These are phyloP conservation scores for Monoraphidium neglectum DNA, from an alignment of 139 green algal genomes.

Conservation along the genomic window DNA sequence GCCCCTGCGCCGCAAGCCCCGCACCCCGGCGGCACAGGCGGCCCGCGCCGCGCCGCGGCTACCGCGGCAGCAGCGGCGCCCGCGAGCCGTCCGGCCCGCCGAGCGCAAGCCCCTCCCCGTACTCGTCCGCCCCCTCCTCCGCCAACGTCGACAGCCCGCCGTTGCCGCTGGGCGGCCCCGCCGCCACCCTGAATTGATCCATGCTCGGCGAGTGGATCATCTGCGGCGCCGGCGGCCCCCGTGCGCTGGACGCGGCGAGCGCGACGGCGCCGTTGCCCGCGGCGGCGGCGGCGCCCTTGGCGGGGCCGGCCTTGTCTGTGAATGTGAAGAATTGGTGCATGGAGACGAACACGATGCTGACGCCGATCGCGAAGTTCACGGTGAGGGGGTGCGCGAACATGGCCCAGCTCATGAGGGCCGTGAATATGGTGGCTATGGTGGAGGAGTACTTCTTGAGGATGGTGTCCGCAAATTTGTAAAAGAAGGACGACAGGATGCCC, in stretches of 20 bases:
- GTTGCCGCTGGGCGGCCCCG: background rate
- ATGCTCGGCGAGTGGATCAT: constrained; percentile 31
- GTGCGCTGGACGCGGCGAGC: too few species aligned
- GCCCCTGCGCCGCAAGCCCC: too few species aligned
- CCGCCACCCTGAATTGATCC: constrained; percentile 25
- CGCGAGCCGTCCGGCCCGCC: too few species aligned
- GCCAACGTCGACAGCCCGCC: too few species aligned
- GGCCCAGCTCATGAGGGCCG: constrained; percentile 81
- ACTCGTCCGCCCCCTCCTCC: too few species aligned
- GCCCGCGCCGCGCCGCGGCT: too few species aligned
- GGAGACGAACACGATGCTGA: constrained; percentile 97
- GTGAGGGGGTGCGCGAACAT: constrained; percentile 93
- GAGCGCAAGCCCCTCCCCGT: too few species aligned
- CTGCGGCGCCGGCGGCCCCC: background rate
- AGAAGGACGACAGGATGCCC: constrained; percentile 94
- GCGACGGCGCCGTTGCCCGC: too few species aligned
- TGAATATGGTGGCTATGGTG: constrained; percentile 96
- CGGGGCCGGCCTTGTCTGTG: constrained; percentile 10
- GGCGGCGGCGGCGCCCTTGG: background rate
- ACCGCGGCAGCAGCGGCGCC: constrained; percentile 19
- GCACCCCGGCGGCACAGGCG: too few species aligned
- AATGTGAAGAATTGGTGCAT: constrained; percentile 87
- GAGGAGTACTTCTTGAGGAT: constrained; percentile 97
- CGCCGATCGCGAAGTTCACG: constrained; percentile 93
- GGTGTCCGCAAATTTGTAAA: constrained; percentile 98